Conservation (phyloP, 345 rosid species). For the Erucastrum elatum region DNA sequence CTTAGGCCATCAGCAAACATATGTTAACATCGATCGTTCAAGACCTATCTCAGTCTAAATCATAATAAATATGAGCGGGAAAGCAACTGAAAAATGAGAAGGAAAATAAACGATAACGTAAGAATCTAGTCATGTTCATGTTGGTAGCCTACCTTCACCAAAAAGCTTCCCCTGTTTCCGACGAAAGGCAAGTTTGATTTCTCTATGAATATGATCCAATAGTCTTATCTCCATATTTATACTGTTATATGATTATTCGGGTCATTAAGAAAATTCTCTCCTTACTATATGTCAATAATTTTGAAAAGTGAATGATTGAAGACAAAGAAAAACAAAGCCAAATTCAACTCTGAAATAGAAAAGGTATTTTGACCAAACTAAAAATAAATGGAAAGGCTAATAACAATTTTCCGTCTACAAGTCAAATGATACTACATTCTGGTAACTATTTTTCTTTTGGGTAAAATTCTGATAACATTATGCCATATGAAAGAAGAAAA, state of each 20-base stretch:
- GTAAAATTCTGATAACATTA: neutral
- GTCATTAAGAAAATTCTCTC: conserved; percentile 9
- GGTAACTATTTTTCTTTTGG: neutral
- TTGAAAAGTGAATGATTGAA: neutral
- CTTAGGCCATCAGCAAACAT: neutral
- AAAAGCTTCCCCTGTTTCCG: conserved; percentile 24
- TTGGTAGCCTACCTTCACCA: conserved; percentile 41
- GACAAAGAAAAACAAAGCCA: neutral
- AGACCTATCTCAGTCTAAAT: neutral
- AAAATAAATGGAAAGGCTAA: neutral
- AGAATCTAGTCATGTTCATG: conserved; percentile 28
- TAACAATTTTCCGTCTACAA: conserved; percentile 27
- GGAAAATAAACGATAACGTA: conserved; percentile 4
- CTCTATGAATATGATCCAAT: conserved; percentile 23
- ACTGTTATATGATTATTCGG: neutral
- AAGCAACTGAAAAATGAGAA: neutral
- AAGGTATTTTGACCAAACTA: no score
- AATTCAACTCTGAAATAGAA: neutral
- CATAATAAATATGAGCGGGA: neutral
- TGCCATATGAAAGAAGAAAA: neutral
- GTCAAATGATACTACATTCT: neutral
- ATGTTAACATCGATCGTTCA: conserved; percentile 20
- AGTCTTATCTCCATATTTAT: neutral
- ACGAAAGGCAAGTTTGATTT: conserved; percentile 18
- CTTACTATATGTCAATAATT: neutral